Conservation (phyloP, 306 rosid genomes). For the Pyrus communis region DNA sequence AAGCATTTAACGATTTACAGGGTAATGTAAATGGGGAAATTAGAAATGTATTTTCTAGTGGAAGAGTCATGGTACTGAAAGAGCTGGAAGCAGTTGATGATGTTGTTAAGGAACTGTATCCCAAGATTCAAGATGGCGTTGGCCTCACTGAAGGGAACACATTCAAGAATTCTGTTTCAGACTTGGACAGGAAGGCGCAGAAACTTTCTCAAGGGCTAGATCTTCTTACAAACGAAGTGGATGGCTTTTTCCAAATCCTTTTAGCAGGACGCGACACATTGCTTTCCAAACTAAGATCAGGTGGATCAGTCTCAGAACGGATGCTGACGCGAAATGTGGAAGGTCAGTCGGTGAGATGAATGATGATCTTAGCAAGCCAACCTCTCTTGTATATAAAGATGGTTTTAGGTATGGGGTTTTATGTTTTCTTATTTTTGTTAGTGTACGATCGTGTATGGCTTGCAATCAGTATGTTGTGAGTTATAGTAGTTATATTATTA, state of each 20-base stretch:
- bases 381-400: constrained; percentile 7
- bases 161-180: constrained; percentile 27
- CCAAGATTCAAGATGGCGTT: constrained; percentile 41
- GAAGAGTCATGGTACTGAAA: constrained; percentile 32
- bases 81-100: constrained; percentile 63
- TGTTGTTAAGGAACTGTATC: constrained; percentile 43
- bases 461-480: constrained; percentile 31
- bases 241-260: constrained; percentile 52
- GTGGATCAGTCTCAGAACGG: constrained; percentile 24
- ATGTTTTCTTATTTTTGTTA: constrained; percentile 27
- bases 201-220: constrained; percentile 63
- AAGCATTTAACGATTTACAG: constrained; percentile 50
- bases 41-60: constrained; percentile 32
- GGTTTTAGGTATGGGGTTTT: constrained; percentile 30
- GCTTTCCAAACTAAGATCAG: constrained; percentile 49
- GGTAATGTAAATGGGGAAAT: constrained; percentile 57
- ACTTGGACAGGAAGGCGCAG: constrained; percentile 31
- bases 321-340: constrained; percentile 15
- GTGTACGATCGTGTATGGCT: constrained; percentile 29
- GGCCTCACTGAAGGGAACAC: constrained; percentile 21
- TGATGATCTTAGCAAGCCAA: constrained; percentile 3
- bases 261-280: constrained; percentile 62
- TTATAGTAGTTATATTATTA: constrained; percentile 6
- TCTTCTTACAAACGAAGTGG: constrained; percentile 62
- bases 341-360: constrained; percentile 23